Evolutionary conservation across 306 rosid genomes (phyloP).

Genomic region (Lathyrus sativus): DNA sequence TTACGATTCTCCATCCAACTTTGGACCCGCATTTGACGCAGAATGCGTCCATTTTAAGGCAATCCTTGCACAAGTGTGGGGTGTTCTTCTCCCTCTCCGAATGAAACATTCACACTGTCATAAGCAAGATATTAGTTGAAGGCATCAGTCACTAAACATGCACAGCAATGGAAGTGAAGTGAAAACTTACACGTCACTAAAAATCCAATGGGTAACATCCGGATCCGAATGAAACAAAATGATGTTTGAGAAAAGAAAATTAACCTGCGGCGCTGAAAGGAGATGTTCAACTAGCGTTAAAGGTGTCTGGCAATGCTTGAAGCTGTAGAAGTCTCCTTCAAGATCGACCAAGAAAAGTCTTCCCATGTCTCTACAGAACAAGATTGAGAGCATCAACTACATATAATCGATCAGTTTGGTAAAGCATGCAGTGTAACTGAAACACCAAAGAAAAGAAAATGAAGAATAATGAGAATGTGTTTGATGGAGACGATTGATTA

Average conservation of each 20-base stretch:
- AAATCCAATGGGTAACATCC: too few species aligned
- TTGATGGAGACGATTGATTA: too few species aligned
- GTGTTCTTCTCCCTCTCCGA: constrained; percentile 59
- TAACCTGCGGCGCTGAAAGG: constrained; percentile 50
- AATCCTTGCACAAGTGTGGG: constrained; percentile 67
- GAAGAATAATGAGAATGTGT: too few species aligned
- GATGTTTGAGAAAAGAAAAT: background rate
- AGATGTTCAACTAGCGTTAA: constrained; percentile 60
- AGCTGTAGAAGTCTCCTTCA: constrained; percentile 65
- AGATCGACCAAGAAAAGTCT: constrained; percentile 61
- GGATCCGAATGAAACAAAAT: too few species aligned
- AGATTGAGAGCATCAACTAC: too few species aligned
- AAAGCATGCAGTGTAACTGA: too few species aligned
- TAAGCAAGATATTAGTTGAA: background rate
- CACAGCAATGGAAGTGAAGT: too few species aligned
- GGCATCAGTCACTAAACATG: background rate
- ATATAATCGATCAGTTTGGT: too few species aligned
- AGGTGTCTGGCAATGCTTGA: constrained; percentile 71
- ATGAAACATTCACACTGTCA: constrained; percentile 68
- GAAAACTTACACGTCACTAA: too few species aligned
- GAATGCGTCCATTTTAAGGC: constrained; percentile 67
- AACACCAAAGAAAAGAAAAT: too few species aligned
- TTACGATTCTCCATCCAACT: constrained; percentile 87
- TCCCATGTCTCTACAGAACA: constrained; percentile 53
- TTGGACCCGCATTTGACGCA: constrained; percentile 71